Conservation (phyloP, 2,329 filamentous ascomycete genomes). For the Monilinia polystroma region DNA sequence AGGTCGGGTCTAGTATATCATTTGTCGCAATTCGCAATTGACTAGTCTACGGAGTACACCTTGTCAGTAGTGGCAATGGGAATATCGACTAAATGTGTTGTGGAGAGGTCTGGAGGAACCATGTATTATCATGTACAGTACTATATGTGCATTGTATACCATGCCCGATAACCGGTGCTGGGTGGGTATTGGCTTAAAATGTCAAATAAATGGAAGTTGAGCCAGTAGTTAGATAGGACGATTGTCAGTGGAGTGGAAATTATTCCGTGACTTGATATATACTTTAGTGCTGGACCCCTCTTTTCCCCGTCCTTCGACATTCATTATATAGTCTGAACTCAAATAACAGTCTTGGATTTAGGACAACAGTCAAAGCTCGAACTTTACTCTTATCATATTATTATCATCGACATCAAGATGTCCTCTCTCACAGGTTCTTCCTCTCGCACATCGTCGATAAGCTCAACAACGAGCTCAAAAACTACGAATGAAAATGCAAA, state of each 20-base stretch:
- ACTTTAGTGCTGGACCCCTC: slow-evolving; percentile 22
- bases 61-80: slow-evolving; percentile 5
- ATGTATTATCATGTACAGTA: slow-evolving; percentile 18
- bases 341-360: slow-evolving; percentile 11
- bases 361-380: slow-evolving; percentile 20
- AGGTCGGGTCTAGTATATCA: not conserved
- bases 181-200: slow-evolving; percentile 13
- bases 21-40: slow-evolving; percentile 4
- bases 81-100: slow-evolving; percentile 5
- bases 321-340: slow-evolving; percentile 22
- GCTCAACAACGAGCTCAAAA: slow-evolving; percentile 32
- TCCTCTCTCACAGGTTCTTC: slow-evolving; percentile 34
- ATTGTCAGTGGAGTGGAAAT: slow-evolving; percentile 15
- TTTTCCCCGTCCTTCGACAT: slow-evolving; percentile 22
- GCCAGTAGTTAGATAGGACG: slow-evolving; percentile 14
- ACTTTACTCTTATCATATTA: slow-evolving; percentile 16
- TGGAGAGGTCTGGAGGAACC: slow-evolving; percentile 17
- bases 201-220: slow-evolving; percentile 16
- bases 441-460: slow-evolving; percentile 35
- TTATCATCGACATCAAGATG: slow-evolving; percentile 25
- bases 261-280: slow-evolving; percentile 23
- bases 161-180: slow-evolving; percentile 22
- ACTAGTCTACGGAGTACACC: not conserved
- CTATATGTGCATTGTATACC: slow-evolving; percentile 11
- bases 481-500: slow-evolving; percentile 23